Conservation (phyloP, 2,329 filamentous ascomycete species). For the Fusarium sacchari region DNA sequence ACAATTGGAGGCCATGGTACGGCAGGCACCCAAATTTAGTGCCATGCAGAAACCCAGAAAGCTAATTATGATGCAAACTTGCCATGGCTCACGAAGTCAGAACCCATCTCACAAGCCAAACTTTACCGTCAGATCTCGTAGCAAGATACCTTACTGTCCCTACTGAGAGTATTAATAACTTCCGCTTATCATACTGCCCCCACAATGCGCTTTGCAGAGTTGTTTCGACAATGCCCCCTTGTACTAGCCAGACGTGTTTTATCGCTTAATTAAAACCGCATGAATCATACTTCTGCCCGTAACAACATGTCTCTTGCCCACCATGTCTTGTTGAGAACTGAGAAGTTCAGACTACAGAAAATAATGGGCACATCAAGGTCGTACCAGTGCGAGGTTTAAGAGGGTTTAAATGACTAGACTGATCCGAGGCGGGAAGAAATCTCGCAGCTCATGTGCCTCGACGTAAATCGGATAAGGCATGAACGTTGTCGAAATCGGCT, state of each 20-base stretch:
- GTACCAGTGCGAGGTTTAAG: neutral
- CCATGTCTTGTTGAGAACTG: neutral
- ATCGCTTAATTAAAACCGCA: neutral
- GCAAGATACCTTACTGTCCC: neutral
- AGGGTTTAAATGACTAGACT: too few relatives aligned
- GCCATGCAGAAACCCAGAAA: neutral
- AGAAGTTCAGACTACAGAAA: neutral
- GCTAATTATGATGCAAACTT: neutral
- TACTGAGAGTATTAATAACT: neutral
- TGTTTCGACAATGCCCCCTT: neutral
- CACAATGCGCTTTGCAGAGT: neutral
- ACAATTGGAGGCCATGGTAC: neutral
- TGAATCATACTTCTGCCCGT: neutral
- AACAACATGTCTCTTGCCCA: neutral
- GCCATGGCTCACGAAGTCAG: neutral
- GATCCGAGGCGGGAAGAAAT: neutral
- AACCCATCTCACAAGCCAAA: neutral
- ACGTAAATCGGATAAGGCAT: neutral
- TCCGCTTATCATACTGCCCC: slow-evolving; percentile 1
- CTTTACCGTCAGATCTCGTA: slow-evolving; percentile 5
- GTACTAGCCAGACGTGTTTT: neutral
- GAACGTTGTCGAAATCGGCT: neutral
- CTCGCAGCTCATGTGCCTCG: neutral
- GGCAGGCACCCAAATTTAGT: neutral
- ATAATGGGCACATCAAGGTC: neutral